Evolutionary conservation across 805 yeast species (phyloP), one percentile per base, ranked within the genome.

Genomic region (Blastobotrys chiropterorum): DNA sequence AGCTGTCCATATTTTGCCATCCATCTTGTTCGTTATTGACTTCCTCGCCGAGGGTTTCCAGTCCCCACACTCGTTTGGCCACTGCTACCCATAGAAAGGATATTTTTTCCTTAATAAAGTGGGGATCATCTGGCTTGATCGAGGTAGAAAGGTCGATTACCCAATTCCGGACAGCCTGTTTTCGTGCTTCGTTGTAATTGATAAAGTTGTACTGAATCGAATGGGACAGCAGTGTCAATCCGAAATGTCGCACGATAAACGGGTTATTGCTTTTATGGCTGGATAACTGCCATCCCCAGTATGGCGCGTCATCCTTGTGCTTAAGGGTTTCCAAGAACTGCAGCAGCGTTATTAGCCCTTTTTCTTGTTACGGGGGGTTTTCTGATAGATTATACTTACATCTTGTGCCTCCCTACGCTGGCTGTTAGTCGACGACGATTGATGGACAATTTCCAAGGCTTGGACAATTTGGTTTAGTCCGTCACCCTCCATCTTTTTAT

Each of bases 11-110:
- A 16, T 84, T 78, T 1, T 75, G 73, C 99, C 99, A 94, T 17
- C 95, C 82, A 3, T 70, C 69, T 2, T 70, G 60, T 51, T 61
- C 62, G 6, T 15, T 16, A 6, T 38, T 43, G 19, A 21, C 44
- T 11, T 58, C 63, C n/a, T 65, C 70, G 34, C 60, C 62, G 56
- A 30, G 55, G 55, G 57, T 48, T 51, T 62, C 65, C 7, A 79
- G 73, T 15, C 97, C 97, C 99, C 99, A 94, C 30, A 82, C 77
- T 52, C 96, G 76, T 63, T 94, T 94, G 8, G 96, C 95, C 5
- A 94, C 73, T 42, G 86, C 84, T 0, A 87, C 96, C 97, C 98
- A 90, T 21, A 94, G 69, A 57, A 80, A 85, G 13, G 97, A 95
- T 41, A 90, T 64, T 67, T 94, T 94, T 64, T 90, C 98, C 62